These are phyloP conservation scores for Glycine latifolia DNA, from an alignment of 306 rosid species.

Conservation along the genomic window DNA sequence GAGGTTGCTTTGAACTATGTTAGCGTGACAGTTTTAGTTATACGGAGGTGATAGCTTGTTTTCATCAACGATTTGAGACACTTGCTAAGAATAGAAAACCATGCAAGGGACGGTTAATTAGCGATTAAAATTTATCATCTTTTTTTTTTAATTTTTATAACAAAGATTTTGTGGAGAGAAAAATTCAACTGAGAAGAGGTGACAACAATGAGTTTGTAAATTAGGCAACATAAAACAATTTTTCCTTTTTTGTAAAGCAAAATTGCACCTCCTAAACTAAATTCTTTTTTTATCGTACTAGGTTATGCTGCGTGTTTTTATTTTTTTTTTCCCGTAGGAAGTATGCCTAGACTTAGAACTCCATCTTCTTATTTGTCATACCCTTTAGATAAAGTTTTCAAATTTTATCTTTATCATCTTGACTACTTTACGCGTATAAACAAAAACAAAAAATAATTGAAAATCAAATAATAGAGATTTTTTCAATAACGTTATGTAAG, in stretches of 20 bases:
- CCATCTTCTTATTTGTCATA: not conserved
- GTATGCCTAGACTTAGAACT: not conserved
- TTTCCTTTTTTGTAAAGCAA: not conserved
- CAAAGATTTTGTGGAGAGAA: not conserved
- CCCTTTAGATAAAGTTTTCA: not conserved
- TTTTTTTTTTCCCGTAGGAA: not conserved
- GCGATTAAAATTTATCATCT: not conserved
- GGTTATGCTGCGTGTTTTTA: not conserved
- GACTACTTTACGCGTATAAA: not conserved
- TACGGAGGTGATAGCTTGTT: not conserved
- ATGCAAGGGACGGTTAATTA: not conserved
- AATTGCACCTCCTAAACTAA: not conserved
- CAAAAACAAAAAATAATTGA: not conserved
- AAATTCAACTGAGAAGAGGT: not conserved
- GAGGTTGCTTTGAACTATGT: constrained; percentile 36
- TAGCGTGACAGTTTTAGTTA: constrained; percentile 16
- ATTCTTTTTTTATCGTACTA: not conserved
- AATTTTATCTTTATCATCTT: not conserved
- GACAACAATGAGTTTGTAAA: not conserved
- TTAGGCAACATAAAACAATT: not conserved
- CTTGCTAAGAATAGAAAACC: constrained; percentile 7
- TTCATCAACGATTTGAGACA: not conserved
- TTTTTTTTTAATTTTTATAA: not conserved
- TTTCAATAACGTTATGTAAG: too few relatives aligned
- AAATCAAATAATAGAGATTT: not conserved